Evolutionary conservation across 164 flowering plant genomes (phyloP).

Genomic region (Saururus chinensis): DNA sequence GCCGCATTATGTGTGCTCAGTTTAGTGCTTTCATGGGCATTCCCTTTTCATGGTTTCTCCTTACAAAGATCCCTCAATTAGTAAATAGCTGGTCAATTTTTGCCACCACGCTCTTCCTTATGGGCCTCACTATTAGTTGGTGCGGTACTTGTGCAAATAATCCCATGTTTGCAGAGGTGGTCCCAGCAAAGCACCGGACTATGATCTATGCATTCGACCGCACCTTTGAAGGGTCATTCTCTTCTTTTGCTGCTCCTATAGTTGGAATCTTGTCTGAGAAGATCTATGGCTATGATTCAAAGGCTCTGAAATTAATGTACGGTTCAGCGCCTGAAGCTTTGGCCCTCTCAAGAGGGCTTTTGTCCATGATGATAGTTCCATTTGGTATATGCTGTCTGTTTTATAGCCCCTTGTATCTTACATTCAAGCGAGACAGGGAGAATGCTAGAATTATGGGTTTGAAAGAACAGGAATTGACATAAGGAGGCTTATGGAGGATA

Average conservation of each 20-base stretch:
- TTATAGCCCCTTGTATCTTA: slow-evolving; percentile 66
- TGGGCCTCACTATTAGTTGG: slow-evolving; percentile 97
- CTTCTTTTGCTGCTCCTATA: slow-evolving; percentile 90
- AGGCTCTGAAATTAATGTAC: slow-evolving; percentile 35
- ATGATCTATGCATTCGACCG: slow-evolving; percentile 98
- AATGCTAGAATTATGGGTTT: slow-evolving; percentile 35
- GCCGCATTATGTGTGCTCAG: slow-evolving; percentile 93
- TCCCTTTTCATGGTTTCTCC: slow-evolving; percentile 80
- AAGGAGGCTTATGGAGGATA: background rate
- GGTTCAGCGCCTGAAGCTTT: slow-evolving; percentile 67
- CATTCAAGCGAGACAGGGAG: slow-evolving; percentile 58
- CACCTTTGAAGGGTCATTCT: slow-evolving; percentile 87
- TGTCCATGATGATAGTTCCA: slow-evolving; percentile 83
- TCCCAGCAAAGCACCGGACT: slow-evolving; percentile 81
- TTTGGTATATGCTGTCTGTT: slow-evolving; percentile 75
- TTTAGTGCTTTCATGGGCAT: slow-evolving; percentile 95
- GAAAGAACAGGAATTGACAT: slow-evolving; percentile 47
- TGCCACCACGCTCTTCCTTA: slow-evolving; percentile 57
- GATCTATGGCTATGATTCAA: slow-evolving; percentile 74
- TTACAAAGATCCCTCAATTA: slow-evolving; percentile 60
- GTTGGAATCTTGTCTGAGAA: slow-evolving; percentile 89
- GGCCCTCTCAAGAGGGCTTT: slow-evolving; percentile 81
- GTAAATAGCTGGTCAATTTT: slow-evolving; percentile 44
- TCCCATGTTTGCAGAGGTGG: slow-evolving; percentile 96
- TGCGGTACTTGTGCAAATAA: slow-evolving; percentile 69